Evolutionary conservation across 2,329 filamentous ascomycete genomes (phyloP), one percentile per base, ranked within the genome.

Genomic region (Graphium sp.): DNA sequence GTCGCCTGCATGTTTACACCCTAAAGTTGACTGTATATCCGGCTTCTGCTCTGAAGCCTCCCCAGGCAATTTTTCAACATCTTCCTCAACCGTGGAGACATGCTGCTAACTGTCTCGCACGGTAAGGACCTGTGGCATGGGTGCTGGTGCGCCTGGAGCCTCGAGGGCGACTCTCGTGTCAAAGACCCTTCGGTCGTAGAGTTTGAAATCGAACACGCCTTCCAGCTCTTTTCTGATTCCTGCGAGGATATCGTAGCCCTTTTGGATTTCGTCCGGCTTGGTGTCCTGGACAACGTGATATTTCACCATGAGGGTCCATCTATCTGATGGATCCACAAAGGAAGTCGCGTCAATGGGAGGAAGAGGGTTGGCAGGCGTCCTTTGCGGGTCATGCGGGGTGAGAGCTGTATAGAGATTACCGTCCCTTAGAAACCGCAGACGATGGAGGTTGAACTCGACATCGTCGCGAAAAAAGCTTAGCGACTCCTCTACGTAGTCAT

Each of bases 291-390:
- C 37, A 3, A 72, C 64, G 28, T 66, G 55, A 2, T 57, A 47
- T 33, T 58, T 66, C 32, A 70, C 60, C 20, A 56, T 56, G 18
- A 75, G 49, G 28, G 68, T 55, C 69, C 69, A 74, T 20, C 55
- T 49, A 29, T 53, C 50, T 28, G 58, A 54, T 22, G 53, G 44
- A 37, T 69, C 65, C 11, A 67, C 48, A 0, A 56, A 58, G 3
- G 55, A 46, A 6, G 71, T 47, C 0, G 49, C 44, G 4, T 58
- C 50, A 48, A 58, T 66, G 0, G 60, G 35, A 0, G 65, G 62
- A 1, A 72, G 44, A 7, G 35, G 43, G 2, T 21, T 10, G 44
- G 48, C 4, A 25, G 26, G 4, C 37, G 28, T 2, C 26, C 34
- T 7, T 33, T 32, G 1, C 32, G 35, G 18, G 29, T 37, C 18